Percentiles rank a stretch among this genome's conserved stretches.
Conservation (phyloP, 2,329 filamentous ascomycete genomes). For the Septoria petroselini region DNA sequence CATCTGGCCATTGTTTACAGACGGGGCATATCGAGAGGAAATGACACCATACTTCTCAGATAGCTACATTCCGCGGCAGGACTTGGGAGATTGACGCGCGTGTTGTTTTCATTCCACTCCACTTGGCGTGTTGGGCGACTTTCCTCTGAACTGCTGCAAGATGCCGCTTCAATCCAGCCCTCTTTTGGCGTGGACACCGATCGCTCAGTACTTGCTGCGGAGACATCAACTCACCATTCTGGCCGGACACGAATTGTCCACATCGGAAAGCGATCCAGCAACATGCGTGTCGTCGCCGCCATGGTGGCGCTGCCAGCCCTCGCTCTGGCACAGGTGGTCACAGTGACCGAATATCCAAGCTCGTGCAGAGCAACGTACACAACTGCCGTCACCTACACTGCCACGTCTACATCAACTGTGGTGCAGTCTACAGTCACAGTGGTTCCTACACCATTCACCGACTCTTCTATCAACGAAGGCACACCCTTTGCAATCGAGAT, state of each 20-base stretch:
- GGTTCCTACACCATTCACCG: slow-evolving; percentile 26
- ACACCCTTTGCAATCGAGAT: slow-evolving; percentile 35
- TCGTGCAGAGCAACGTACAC: slow-evolving; percentile 31
- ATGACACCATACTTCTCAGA: too few relatives aligned
- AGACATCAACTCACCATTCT: background rate
- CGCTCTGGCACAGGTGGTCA: slow-evolving; percentile 27
- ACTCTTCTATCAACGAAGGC: slow-evolving; percentile 34
- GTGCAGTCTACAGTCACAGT: slow-evolving; percentile 34
- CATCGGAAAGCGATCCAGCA: background rate
- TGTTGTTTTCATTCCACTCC: slow-evolving; percentile 24
- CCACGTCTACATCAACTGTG: slow-evolving; percentile 26
- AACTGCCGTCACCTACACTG: slow-evolving; percentile 6
- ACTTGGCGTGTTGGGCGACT: slow-evolving; percentile 17
- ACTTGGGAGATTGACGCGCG: slow-evolving; percentile 19
- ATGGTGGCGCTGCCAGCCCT: slow-evolving; percentile 20
- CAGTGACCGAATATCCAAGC: slow-evolving; percentile 31
- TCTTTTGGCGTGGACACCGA: slow-evolving; percentile 6
- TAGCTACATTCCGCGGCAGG: slow-evolving; percentile 15
- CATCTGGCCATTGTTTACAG: too few relatives aligned
- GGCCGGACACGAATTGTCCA: background rate
- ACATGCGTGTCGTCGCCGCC: slow-evolving; percentile 20
- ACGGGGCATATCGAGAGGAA: too few relatives aligned
- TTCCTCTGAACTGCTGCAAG: slow-evolving; percentile 4
- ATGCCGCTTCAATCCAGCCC: slow-evolving; percentile 20
- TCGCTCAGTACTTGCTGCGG: background rate